Conservation (phyloP, 495 filamentous ascomycete genomes). For the Sphaerosporella brunnea region DNA sequence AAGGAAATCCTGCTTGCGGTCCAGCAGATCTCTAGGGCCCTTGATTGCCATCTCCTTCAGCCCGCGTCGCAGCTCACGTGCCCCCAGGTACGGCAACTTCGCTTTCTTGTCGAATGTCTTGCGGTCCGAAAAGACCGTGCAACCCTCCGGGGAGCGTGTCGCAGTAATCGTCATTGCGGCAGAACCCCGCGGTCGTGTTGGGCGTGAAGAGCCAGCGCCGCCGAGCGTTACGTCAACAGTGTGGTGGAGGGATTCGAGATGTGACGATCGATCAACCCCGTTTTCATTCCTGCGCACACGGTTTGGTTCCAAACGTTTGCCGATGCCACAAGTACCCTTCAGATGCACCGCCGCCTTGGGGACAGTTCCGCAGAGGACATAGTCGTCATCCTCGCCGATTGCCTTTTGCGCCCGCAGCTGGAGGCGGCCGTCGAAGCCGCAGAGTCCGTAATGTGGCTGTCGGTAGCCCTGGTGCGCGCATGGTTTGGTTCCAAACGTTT, state of each 20-base stretch:
- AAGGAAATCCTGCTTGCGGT: conserved; percentile 27
- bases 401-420: conserved; percentile 25
- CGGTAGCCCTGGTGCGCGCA: conserved; percentile 18
- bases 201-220: conserved; percentile 28
- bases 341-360: too few relatives aligned
- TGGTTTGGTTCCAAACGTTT: too few relatives aligned
- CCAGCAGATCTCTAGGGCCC: conserved; percentile 25
- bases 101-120: conserved; percentile 22
- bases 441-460: conserved; percentile 27
- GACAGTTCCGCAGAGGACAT: too few relatives aligned
- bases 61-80: conserved; percentile 27
- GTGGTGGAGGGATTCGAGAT: conserved; percentile 23
- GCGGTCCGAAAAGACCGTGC: conserved; percentile 24
- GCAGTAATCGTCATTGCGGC: conserved; percentile 25
- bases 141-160: conserved; percentile 24
- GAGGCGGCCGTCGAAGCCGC: conserved; percentile 26
- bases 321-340: too few relatives aligned
- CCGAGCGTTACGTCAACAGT: conserved; percentile 27
- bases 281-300: conserved; percentile 26
- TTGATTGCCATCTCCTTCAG: too few relatives aligned
- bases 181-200: conserved; percentile 20
- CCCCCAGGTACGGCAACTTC: conserved; percentile 26
- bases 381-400: too few relatives aligned
- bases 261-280: conserved; percentile 27
- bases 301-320: too few relatives aligned